Base-by-base conservation (phyloP, 331 rosid species). In the Ulmus americana region DNA sequence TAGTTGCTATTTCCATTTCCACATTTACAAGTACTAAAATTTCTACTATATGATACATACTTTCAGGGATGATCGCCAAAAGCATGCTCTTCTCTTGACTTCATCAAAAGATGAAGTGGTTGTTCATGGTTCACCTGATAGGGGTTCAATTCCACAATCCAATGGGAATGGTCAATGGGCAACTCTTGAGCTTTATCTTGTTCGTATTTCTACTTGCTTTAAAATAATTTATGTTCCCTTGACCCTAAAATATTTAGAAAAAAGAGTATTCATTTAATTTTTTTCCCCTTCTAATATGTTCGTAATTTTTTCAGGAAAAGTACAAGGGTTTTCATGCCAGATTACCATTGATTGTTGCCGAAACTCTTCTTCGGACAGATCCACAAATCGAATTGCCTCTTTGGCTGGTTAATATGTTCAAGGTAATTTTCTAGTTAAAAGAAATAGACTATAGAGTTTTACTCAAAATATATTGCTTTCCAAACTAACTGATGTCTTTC, bases 341-440 rank as follows among this genome's bases (percentile, higher is more conserved):
- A 70, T 76, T 92, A 63, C 97, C 98, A 0, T 61, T 86, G 57
- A 42, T 85, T 80, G 95, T 85, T 76, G 98, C 95, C 1, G 95
- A 87, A 79, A 82, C 95, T 59, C 95, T 92, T 80, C 95, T 92
- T 52, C 87, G 79, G 3, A 64, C 84, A 6, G 98, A 86, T 84
- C 78, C 95, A 72, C 86, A 82, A 71, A 85, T 92, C 35, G 97
- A 89, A 70, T 71, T 92, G 85, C 98, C 97, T 62, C 86, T 85
- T 63, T 92, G 98, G 98, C 82, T 92, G 43, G 88, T 92, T 76
- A 90, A 81, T 13, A 73, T 89, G 77, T 92, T 92, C 76, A 92
- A 87, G 98, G 98, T 92, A 83, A 78, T 76, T 70, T 53, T 74
- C 69, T 69, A 46, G 52, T 10, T 38, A 35, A 65, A 65, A 73